Conservation (phyloP, 495 filamentous ascomycete species). For the Pseudevernia furfuracea region DNA sequence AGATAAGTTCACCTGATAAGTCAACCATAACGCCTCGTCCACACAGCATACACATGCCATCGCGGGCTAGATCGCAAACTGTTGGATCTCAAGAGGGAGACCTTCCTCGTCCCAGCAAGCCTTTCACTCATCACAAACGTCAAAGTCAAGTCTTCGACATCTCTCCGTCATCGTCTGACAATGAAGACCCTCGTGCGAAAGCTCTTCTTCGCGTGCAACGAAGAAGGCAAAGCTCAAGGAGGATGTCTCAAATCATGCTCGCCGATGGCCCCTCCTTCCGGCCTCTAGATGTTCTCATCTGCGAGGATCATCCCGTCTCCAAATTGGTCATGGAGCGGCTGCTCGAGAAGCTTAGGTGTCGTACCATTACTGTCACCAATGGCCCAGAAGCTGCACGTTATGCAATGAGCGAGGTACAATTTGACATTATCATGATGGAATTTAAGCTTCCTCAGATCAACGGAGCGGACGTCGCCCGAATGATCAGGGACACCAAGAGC, state of each 20-base stretch:
- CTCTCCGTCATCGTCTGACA: constrained; percentile 95
- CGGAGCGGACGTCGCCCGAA: constrained; percentile 88
- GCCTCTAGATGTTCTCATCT: constrained; percentile 87
- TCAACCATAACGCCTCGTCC: constrained; percentile 35
- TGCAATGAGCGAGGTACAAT: constrained; percentile 86
- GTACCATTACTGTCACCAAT: constrained; percentile 84
- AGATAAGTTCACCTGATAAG: constrained; percentile 44
- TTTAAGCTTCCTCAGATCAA: constrained; percentile 91
- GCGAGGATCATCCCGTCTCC: constrained; percentile 97
- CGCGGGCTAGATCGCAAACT: constrained; percentile 78
- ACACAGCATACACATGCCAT: constrained; percentile 36
- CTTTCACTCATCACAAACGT: constrained; percentile 69
- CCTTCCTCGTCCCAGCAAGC: constrained; percentile 51
- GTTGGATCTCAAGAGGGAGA: constrained; percentile 92
- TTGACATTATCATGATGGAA: constrained; percentile 96
- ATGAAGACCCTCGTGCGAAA: constrained; percentile 85
- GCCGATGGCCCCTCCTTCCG: constrained; percentile 79
- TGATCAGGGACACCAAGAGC: constrained; percentile 94
- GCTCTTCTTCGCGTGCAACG: constrained; percentile 89
- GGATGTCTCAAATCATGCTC: constrained; percentile 81
- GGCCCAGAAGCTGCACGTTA: constrained; percentile 86
- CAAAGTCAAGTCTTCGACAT: constrained; percentile 92
- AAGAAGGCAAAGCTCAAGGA: constrained; percentile 80
- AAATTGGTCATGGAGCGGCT: constrained; percentile 94
- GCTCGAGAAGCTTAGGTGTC: constrained; percentile 87